phyloP scores from a whole-genome alignment of 345 rosid species.

The Bruguiera parviflora region DNA sequence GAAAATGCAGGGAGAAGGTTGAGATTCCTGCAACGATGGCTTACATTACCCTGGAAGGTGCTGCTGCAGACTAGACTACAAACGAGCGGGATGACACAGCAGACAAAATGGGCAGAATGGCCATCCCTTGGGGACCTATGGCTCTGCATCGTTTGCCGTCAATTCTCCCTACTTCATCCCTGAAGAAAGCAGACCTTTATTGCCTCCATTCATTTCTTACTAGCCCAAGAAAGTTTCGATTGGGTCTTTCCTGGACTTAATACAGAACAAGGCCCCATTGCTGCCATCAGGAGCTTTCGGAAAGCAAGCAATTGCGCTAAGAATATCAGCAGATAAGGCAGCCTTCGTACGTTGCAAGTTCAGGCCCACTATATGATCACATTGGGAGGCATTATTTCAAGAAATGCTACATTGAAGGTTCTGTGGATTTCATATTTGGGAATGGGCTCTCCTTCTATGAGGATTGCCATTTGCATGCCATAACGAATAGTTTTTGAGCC shows the following conservation, averaged over 20 bases:
- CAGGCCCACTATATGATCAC: conserved; percentile 46
- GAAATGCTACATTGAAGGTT: conserved; percentile 44
- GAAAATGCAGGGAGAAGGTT: conserved; percentile 41
- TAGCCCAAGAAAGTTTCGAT: no score
- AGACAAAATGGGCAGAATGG: conserved; percentile 28
- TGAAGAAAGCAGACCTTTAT: background rate
- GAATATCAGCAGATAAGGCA: conserved; percentile 45
- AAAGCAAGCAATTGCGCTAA: conserved; percentile 42
- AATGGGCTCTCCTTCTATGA: conserved; percentile 38
- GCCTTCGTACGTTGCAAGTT: conserved; percentile 38
- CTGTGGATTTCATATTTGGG: conserved; percentile 46
- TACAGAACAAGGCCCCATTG: conserved; percentile 38
- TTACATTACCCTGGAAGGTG: conserved; percentile 36
- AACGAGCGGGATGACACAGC: conserved; percentile 46
- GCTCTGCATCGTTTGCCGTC: conserved; percentile 48
- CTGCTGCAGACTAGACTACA: conserved; percentile 35
- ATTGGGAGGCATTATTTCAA: conserved; percentile 41
- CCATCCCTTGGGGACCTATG: conserved; percentile 36
- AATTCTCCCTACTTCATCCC: conserved; percentile 36
- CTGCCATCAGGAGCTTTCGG: conserved; percentile 43
- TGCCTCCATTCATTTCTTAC: background rate
- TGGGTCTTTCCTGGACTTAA: background rate
- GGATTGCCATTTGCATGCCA: conserved; percentile 44
- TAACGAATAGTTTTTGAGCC: conserved; percentile 33
- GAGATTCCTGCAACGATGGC: conserved; percentile 43